These are phyloP conservation scores for Ascochyta rabiei DNA, from an alignment of 2,329 filamentous ascomycete species.

Conservation along the genomic window DNA sequence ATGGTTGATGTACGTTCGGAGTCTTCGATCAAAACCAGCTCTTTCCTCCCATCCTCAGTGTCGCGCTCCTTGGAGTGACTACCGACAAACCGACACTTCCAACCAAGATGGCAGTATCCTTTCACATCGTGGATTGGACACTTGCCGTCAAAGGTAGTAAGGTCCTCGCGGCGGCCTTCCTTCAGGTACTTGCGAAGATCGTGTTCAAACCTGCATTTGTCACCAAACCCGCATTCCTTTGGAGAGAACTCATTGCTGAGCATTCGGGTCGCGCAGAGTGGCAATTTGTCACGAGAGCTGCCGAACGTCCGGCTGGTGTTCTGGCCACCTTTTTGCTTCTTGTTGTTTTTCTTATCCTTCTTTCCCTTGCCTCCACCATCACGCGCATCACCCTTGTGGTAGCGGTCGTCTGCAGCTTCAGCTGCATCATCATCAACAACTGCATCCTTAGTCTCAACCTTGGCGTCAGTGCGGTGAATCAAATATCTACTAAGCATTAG, in stretches of 20 bases:
- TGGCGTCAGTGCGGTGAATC: conserved; percentile 36
- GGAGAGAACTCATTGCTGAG: conserved; percentile 82
- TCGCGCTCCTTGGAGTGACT: conserved; percentile 86
- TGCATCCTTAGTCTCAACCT: conserved; percentile 28
- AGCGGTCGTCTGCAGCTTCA: conserved; percentile 58
- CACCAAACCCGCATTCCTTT: conserved; percentile 73
- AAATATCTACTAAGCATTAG: conserved; percentile 37
- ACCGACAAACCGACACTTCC: conserved; percentile 90
- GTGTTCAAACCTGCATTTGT: conserved; percentile 81
- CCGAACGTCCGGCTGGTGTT: conserved; percentile 86
- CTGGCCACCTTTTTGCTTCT: conserved; percentile 74
- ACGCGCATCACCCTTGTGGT: conserved; percentile 49
- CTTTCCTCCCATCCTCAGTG: conserved; percentile 78
- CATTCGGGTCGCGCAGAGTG: conserved; percentile 76
- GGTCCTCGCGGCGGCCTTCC: conserved; percentile 78
- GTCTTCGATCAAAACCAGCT: conserved; percentile 73
- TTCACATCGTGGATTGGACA: conserved; percentile 82
- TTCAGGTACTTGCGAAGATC: conserved; percentile 84
- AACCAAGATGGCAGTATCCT: conserved; percentile 81
- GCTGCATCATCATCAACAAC: conserved; percentile 63
- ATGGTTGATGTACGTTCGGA: conserved; percentile 53
- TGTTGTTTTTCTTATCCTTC: conserved; percentile 57
- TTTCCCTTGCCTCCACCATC: conserved; percentile 51
- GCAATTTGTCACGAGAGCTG: conserved; percentile 75
- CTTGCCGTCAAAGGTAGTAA: conserved; percentile 74